Evolutionary conservation across 169 alveolate genomes (phyloP).

Genomic region (Eimeria maxima): DNA sequence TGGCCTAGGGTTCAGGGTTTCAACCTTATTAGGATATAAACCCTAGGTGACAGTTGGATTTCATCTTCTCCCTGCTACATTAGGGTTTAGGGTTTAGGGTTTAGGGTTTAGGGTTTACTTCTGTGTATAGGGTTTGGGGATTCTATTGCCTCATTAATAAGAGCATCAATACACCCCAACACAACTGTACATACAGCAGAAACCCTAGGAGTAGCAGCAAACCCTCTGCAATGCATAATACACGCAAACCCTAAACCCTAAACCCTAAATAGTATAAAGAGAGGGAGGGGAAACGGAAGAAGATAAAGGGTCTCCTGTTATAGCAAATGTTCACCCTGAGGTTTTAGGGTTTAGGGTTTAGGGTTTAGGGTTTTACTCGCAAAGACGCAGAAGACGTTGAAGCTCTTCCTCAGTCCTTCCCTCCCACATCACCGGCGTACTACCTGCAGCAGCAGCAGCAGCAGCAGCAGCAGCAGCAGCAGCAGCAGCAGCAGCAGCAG

Average conservation of each 20-base stretch:
- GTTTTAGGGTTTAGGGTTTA: neutral
- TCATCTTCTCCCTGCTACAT: neutral
- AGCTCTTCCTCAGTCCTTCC: slow-evolving; percentile 17
- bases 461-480: slow-evolving; percentile 47
- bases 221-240: neutral
- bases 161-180: neutral
- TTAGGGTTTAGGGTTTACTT: slow-evolving; percentile 32
- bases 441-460: slow-evolving; percentile 7
- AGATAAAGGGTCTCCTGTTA: no score
- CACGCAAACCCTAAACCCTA: slow-evolving; percentile 43
- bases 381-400: neutral
- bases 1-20: slow-evolving; percentile 12
- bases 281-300: no score
- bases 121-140: neutral
- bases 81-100: slow-evolving; percentile 34
- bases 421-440: slow-evolving; percentile 6
- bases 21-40: neutral
- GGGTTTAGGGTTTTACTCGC: no score
- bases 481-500: slow-evolving; percentile 49
- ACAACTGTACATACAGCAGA: slow-evolving; percentile 26
- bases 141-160: neutral
- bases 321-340: no score
- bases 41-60: neutral
- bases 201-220: slow-evolving; percentile 24
- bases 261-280: no score